Evolutionary conservation across 352 stramenopile species (phyloP), one percentile per base, ranked within the genome.

Genomic region (Hyaloperonospora brassicae): DNA sequence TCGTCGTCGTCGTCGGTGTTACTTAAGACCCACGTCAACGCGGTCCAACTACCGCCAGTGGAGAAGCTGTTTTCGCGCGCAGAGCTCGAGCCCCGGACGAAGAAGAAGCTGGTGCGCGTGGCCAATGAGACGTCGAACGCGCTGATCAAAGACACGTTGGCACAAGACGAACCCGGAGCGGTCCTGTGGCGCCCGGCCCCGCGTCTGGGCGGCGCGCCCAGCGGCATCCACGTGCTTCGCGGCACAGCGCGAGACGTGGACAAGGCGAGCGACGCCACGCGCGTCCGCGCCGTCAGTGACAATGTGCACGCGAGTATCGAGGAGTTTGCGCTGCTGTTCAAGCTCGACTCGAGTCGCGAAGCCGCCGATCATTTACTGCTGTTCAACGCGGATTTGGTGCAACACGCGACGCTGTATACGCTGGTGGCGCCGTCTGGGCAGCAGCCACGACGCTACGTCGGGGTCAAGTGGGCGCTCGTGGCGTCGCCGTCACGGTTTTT

Each of bases 41-140:
- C 27, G 3, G 27, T 31, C 27, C 27, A 27, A 39, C 47, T 64
- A 30, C 57, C 60, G 6, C 49, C 53, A 4, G 52, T 64, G 2
- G 64, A 74, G 39, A 71, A 85, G 43, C 64, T 76, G n/a, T 85
- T 89, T 55, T 52, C 74, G 23, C 75, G 72, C 11, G 66, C 74
- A 0, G 73, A 86, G 30, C 65, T 91, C 6, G 73, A 87, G 55
- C 70, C 75, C 53, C 74, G 74, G 35, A 89, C 85, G 72, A 84
- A 80, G 55, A 86, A 85, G 43, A 82, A 86, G 50, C 71, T 91
- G 45, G 76, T 91, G 47, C 72, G 74, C 7, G 74, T 89, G 38
- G 80, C 78, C 11, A 88, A 91, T 53, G 77, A 86, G 66, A 91
- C 80, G n/a, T 79, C 76, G 48, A 91, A 88, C 50, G 73, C 84